Conservation (phyloP, 2,329 filamentous ascomycete genomes). For the Lachnellula subtilissima region DNA sequence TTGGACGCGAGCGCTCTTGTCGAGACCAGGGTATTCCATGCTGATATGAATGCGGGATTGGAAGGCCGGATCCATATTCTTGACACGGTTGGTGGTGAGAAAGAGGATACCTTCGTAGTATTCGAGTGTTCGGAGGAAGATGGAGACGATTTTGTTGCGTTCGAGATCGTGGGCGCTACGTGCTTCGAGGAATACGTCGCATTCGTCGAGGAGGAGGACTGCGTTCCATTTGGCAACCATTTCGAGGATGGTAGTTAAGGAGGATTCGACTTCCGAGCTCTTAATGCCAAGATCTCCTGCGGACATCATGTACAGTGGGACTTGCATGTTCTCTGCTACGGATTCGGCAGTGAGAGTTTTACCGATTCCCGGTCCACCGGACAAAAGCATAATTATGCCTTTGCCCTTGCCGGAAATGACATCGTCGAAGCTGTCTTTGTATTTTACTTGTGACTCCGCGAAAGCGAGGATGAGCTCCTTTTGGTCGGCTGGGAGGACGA, state of each 20-base stretch:
- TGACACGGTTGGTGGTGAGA: conserved; percentile 34
- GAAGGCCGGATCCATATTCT: conserved; percentile 33
- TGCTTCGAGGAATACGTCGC: conserved; percentile 35
- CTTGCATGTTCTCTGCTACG: conserved; percentile 26
- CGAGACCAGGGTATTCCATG: conserved; percentile 24
- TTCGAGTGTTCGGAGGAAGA: conserved; percentile 35
- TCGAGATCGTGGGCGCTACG: conserved; percentile 31
- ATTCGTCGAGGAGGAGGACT: conserved; percentile 34
- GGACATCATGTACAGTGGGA: conserved; percentile 32
- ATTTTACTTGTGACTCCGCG: conserved; percentile 43
- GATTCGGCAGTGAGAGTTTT: conserved; percentile 38
- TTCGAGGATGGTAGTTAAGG: conserved; percentile 57
- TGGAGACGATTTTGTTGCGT: conserved; percentile 38
- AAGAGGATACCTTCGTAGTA: conserved; percentile 38
- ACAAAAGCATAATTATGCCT: conserved; percentile 46
- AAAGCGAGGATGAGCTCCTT: conserved; percentile 50
- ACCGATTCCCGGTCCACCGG: conserved; percentile 45
- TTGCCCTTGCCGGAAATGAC: conserved; percentile 49
- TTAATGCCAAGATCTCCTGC: conserved; percentile 45
- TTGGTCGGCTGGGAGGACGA: conserved; percentile 45
- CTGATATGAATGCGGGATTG: conserved; percentile 32
- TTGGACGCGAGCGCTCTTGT: conserved; percentile 14
- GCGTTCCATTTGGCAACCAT: conserved; percentile 67
- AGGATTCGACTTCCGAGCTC: conserved; percentile 22
- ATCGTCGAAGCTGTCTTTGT: conserved; percentile 42